Evolutionary conservation across 2,329 filamentous ascomycete genomes (phyloP), one percentile per base, ranked within the genome.

Genomic region (Lithohypha guttulata): DNA sequence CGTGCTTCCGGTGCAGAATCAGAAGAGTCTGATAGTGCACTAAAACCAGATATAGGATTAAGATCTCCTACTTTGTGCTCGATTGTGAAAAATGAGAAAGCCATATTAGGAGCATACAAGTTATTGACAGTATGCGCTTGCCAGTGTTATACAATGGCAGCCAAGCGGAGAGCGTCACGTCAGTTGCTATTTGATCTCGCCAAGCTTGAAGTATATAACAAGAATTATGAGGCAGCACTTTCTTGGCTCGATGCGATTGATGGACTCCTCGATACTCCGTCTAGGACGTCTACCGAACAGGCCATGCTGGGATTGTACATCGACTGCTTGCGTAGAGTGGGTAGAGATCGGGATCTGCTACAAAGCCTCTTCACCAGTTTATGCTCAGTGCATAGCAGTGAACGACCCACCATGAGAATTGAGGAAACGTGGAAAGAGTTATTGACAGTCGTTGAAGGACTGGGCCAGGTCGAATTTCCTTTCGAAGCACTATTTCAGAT

Each of bases 281-380:
- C 79, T 31, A 96, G 91, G 87, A 77, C 73, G 38, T 65, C 79
- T 1, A 68, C 94, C 9, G 86, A 96, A 55, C 66, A 85, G 3
- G 81, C 81, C 1, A 83, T 94, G 72, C 70, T 96, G 4, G 75
- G 84, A 47, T 81, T 95, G 70, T 91, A 95, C 56, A 75, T 83
- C 1, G 73, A 75, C 34, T 96, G 87, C 57, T 69, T 98, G 19
- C 80, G 82, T 48, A 73, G 84, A 50, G 70, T 94, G 19, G 69
- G 81, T 34, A 75, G 77, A 10, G 77, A 77, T 43, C 81, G 89
- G 37, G 84, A 93, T 45, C 93, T 86, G 52, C 77, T 87, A 11
- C 74, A 75, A 17, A 78, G 83, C 6, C 70, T 84, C 6, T 66
- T 95, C 10, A 34, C 44, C 6, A 48, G 39, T 22, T 34, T 51